A percentile compares a stretch with the other conserved stretches of the same genome.
Conservation (phyloP, 768 basidiomycete species). For the Cubamyces lactineus region DNA sequence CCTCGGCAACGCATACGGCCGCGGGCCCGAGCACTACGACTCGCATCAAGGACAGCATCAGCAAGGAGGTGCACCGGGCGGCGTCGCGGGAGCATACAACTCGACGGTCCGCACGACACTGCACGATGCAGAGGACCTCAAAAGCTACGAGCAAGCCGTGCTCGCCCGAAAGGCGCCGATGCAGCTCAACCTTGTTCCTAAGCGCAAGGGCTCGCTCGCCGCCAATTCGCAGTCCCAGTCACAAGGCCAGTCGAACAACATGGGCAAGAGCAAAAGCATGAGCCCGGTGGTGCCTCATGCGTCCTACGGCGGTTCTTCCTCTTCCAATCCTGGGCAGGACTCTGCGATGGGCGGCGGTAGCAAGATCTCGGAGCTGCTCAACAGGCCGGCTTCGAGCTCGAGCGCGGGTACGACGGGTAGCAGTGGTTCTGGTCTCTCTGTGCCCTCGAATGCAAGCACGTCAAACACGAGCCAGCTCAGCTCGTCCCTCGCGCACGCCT, state of each 20-base stretch:
- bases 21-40: constrained; percentile 15
- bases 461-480: constrained; percentile 35
- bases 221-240: constrained; percentile 19
- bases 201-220: constrained; percentile 33
- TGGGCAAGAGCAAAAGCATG: constrained; percentile 29
- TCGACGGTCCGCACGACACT: constrained; percentile 36
- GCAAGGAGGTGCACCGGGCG: constrained; percentile 21
- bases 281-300: constrained; percentile 23
- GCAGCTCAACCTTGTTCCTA: constrained; percentile 57
- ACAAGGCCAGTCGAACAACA: constrained; percentile 6
- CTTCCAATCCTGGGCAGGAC: neutral
- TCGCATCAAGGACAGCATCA: constrained; percentile 27
- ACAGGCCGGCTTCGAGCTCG: constrained; percentile 43
- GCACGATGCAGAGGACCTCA: constrained; percentile 59
- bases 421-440: constrained; percentile 8
- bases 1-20: constrained; percentile 16
- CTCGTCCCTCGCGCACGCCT: constrained; percentile 29
- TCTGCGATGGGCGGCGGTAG: constrained; percentile 3
- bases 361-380: constrained; percentile 28
- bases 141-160: constrained; percentile 76
- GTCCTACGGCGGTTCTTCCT: constrained; percentile 5
- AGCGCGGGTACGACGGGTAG: constrained; percentile 25
- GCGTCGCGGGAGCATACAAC: constrained; percentile 26
- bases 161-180: constrained; percentile 67
- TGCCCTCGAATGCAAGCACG: constrained; percentile 35